Base-by-base conservation (phyloP, 2,329 filamentous ascomycete genomes). In the Remersonia thermophila region DNA sequence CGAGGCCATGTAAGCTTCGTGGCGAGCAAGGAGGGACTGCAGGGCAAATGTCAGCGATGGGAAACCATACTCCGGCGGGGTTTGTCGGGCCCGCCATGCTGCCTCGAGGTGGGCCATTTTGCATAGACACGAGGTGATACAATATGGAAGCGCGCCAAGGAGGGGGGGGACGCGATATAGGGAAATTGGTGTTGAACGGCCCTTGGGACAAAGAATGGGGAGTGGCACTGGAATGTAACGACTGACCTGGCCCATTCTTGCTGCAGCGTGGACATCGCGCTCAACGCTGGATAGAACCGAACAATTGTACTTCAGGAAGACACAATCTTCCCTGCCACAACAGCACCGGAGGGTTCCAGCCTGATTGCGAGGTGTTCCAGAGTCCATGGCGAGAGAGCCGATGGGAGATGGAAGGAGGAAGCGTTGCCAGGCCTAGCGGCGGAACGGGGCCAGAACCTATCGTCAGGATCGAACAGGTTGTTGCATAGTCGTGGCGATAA, bases 1-100 rank as follows among this genome's bases (percentile, higher is more conserved):
- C 57, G 94, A 85, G 48, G 80, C 80, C 70, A 95, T 89, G 60
- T 93, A 95, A 41, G 83, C 77, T 66, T 96, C 87, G 71, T 98
- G 87, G 51, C 89, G 81, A 46, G 81, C 77, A 29, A 98, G 75
- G 38, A 98, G 70, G 41, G 86, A 86, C 91, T 96, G 77, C 40
- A 80, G 60, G 36, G 71, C 65, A 60, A 75, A 82, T 36, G 77
- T 93, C 61, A 93, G 81, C 63, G 69, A 70, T 47, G 67, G 45
- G 15, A 35, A 32, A 33, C 38, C 36, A n/a, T 47, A 37, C 6
- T 41, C 34, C 9, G 38, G 36, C 15, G 29, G 42, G 2, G 35
- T 4, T 27, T 32, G 40, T 30, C 37, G 36, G 26, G 18, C 26
- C 10, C 28, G 39, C 38, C 43, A 35, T 13, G 25, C 14, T 4